phyloP scores from a whole-genome alignment of 75 land plant species.

The Cunninghamia lanceolata region DNA sequence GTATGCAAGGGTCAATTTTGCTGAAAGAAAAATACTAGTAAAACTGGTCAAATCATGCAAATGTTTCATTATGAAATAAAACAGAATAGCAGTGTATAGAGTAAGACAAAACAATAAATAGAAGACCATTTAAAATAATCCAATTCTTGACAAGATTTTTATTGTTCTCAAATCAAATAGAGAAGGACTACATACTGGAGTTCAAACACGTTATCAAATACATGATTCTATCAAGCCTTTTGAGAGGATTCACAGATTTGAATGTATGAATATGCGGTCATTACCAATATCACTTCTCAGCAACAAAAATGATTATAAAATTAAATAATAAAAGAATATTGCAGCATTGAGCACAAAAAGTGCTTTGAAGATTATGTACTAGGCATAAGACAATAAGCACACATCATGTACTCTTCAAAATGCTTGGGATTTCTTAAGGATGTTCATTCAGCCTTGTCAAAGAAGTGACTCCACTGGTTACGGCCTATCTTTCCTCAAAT shows the following conservation, averaged over 20 bases:
- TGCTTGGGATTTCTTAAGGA: neutral
- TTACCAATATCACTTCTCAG: neutral
- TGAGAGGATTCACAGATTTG: neutral
- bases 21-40: neutral
- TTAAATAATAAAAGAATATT: neutral
- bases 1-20: neutral
- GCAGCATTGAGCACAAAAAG: neutral
- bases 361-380: neutral
- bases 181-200: neutral
- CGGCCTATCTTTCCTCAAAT: neutral
- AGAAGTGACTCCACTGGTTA: neutral
- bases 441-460: neutral
- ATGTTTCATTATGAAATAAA: neutral
- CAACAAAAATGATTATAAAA: neutral
- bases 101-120: neutral
- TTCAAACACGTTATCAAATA: neutral
- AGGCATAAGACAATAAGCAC: neutral
- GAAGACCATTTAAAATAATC: neutral
- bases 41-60: neutral
- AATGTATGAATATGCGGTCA: neutral
- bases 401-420: neutral
- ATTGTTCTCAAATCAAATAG: neutral
- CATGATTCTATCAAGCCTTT: neutral
- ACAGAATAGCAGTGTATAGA: neutral
- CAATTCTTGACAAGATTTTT: neutral